These are phyloP conservation scores for Ophiobolus disseminans DNA, from an alignment of 2,329 filamentous ascomycete genomes.

Conservation along the genomic window DNA sequence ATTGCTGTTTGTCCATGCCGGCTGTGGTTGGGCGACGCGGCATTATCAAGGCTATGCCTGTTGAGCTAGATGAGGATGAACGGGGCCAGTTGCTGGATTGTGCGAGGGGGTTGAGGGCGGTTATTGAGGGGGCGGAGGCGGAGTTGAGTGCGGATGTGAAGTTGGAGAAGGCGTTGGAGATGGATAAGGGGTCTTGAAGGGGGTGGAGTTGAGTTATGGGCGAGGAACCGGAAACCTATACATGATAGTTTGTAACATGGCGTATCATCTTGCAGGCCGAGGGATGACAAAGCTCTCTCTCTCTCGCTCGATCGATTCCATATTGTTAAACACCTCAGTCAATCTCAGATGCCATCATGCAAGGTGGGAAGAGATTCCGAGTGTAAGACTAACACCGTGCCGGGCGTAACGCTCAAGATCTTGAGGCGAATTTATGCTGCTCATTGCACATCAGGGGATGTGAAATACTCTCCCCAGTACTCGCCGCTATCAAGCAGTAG, in stretches of 20 bases:
- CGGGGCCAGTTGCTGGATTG: conserved; percentile 41
- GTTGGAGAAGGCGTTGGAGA: conserved; percentile 34
- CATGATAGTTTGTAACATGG: not conserved
- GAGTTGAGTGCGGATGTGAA: conserved; percentile 37
- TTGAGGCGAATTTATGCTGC: too few species aligned
- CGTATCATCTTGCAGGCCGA: too few species aligned
- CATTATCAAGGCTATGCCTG: conserved; percentile 50
- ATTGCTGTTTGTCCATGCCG: conserved; percentile 60
- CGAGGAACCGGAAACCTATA: not conserved
- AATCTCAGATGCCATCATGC: too few species aligned
- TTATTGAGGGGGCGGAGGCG: conserved; percentile 50
- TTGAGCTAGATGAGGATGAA: conserved; percentile 47
- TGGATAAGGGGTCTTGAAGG: conserved; percentile 18
- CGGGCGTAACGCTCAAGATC: too few species aligned
- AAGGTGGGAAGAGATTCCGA: too few species aligned
- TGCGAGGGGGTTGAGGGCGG: conserved; percentile 43
- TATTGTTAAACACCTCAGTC: too few species aligned
- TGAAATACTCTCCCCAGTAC: too few species aligned
- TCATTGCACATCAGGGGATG: too few species aligned
- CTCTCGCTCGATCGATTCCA: too few species aligned
- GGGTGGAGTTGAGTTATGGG: not conserved
- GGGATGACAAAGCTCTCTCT: not conserved
- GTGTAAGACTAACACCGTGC: too few species aligned
- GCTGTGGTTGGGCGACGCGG: conserved; percentile 58
- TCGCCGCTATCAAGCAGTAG: too few species aligned